These are phyloP conservation scores for Mrakia frigida DNA, from an alignment of 768 basidiomycete species.

Conservation along the genomic window DNA sequence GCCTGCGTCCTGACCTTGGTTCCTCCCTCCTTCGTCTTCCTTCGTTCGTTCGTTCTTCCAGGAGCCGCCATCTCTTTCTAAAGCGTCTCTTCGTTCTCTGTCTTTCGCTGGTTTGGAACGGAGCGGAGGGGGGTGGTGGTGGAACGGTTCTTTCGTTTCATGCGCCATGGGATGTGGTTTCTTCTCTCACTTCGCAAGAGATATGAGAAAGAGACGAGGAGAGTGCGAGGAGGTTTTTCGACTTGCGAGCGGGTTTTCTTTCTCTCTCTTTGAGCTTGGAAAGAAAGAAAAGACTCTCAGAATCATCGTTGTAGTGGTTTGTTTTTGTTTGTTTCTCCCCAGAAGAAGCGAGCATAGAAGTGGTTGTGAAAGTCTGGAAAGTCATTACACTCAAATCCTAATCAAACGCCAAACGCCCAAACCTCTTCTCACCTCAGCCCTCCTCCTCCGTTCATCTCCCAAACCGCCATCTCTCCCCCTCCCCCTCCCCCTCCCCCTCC, in stretches of 20 bases:
- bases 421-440: too few species aligned
- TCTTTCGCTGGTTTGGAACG: background rate
- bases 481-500: background rate
- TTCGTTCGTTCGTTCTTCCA: slow-evolving; percentile 12
- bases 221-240: too few species aligned
- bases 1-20: background rate
- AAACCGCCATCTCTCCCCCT: background rate
- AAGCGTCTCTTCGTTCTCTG: slow-evolving; percentile 20
- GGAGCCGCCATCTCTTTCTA: slow-evolving; percentile 75
- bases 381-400: too few species aligned
- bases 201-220: background rate
- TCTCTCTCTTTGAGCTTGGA: too few species aligned
- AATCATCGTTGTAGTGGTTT: background rate
- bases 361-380: background rate
- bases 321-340: background rate
- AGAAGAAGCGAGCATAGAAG: background rate
- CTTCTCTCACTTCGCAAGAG: background rate
- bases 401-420: background rate
- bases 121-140: background rate
- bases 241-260: too few species aligned
- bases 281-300: background rate
- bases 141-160: background rate
- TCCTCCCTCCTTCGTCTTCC: too few species aligned
- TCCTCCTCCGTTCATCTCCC: background rate
- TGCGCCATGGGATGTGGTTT: slow-evolving; percentile 16